Evolutionary conservation across 345 rosid species (phyloP).

Genomic region (Eucalyptus tenuipes): DNA sequence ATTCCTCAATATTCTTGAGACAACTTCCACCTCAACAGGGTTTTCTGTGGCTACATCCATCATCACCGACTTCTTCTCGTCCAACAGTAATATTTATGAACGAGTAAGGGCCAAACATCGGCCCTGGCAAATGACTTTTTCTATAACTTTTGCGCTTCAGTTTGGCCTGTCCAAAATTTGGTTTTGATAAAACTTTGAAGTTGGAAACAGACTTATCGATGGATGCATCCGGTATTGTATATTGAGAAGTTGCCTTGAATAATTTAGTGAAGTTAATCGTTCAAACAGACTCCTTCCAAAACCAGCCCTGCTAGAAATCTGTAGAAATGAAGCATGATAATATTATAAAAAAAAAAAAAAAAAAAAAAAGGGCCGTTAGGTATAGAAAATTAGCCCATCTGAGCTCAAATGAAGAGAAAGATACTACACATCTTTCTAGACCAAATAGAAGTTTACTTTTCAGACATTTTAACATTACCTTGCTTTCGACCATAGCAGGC

Average conservation of each 20-base stretch:
- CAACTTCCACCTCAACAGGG: constrained; percentile 31
- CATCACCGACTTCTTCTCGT: constrained; percentile 17
- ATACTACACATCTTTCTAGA: not conserved
- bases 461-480: constrained; percentile 7
- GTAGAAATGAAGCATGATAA: not conserved
- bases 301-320: constrained; percentile 24
- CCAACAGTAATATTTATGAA: constrained; percentile 31
- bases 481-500: constrained; percentile 34
- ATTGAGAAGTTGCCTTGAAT: constrained; percentile 32
- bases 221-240: constrained; percentile 82
- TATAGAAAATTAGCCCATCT: not conserved
- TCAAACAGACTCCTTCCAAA: constrained; percentile 66
- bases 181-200: constrained; percentile 29
- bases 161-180: constrained; percentile 31
- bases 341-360: too few species aligned
- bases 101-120: constrained; percentile 34
- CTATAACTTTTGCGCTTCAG: constrained; percentile 9
- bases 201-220: constrained; percentile 51
- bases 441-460: not conserved
- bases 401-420: not conserved
- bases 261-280: constrained; percentile 32
- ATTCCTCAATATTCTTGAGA: constrained; percentile 8
- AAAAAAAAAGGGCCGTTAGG: not conserved
- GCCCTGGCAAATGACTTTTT: constrained; percentile 14
- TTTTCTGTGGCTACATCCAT: constrained; percentile 18